Evolutionary conservation across 257 asterid genomes (phyloP).

Genomic region (Gynochthodes officinalis): DNA sequence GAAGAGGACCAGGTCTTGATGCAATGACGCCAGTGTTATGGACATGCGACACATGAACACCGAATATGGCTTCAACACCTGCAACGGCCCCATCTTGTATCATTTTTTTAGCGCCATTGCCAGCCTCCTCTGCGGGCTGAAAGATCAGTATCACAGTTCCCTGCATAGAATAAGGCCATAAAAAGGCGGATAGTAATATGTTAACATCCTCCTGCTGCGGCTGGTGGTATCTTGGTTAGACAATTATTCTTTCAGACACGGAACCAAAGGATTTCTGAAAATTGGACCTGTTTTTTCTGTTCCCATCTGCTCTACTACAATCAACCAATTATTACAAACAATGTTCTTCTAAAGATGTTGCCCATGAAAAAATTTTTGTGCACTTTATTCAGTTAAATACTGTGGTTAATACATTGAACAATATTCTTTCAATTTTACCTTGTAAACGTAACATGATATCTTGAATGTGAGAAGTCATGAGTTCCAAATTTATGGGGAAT

Average conservation of each 20-base stretch:
- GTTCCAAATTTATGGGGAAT: not conserved
- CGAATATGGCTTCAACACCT: constrained; percentile 81
- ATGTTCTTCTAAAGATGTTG: too few species aligned
- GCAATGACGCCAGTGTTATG: constrained; percentile 67
- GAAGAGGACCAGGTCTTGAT: constrained; percentile 78
- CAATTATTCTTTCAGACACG: not conserved
- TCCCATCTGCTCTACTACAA: too few species aligned
- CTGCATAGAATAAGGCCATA: constrained; percentile 26
- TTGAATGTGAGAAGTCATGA: not conserved
- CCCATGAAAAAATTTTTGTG: too few species aligned
- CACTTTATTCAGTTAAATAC: too few species aligned
- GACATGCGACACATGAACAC: constrained; percentile 65
- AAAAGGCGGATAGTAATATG: too few species aligned
- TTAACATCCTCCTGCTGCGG: not conserved
- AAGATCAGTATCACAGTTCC: constrained; percentile 82
- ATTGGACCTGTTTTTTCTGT: too few species aligned
- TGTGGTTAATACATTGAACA: too few species aligned
- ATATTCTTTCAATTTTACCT: not conserved
- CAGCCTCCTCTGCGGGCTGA: constrained; percentile 98
- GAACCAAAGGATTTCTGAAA: not conserved
- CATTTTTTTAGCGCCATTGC: constrained; percentile 92
- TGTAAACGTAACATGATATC: not conserved
- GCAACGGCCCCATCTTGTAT: constrained; percentile 72
- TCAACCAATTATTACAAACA: too few species aligned
- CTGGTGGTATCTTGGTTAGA: too few species aligned